phyloP scores from a whole-genome alignment of 306 rosid species.

The Pueraria montana region DNA sequence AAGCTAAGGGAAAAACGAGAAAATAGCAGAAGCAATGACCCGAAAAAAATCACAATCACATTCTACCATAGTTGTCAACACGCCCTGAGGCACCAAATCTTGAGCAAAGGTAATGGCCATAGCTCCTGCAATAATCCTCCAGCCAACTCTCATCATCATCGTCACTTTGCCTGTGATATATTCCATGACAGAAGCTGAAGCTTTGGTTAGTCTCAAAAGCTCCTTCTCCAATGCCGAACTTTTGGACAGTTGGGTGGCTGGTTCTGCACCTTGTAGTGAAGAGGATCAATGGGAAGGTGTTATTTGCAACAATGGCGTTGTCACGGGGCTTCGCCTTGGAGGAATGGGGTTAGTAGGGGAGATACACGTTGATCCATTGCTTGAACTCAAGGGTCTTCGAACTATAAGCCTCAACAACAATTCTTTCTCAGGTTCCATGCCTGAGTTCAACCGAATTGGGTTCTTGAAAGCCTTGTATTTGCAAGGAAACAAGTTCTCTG shows the following conservation, averaged over 20 bases:
- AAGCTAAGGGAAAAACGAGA: constrained; percentile 34
- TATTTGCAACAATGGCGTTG: constrained; percentile 56
- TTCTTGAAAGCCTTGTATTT: constrained; percentile 67
- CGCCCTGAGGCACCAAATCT: constrained; percentile 8
- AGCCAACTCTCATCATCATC: constrained; percentile 42
- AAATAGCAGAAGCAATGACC: constrained; percentile 36
- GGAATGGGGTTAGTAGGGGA: constrained; percentile 61
- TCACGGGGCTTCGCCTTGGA: constrained; percentile 66
- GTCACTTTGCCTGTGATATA: constrained; percentile 17
- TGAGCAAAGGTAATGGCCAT: constrained; percentile 64
- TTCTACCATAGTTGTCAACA: constrained; percentile 37
- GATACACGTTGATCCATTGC: constrained; percentile 58
- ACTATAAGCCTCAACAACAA: constrained; percentile 67
- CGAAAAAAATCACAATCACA: constrained; percentile 45
- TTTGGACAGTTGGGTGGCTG: constrained; percentile 58
- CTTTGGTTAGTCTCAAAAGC: constrained; percentile 63
- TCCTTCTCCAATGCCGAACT: constrained; percentile 57
- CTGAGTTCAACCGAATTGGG: constrained; percentile 62
- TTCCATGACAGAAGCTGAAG: constrained; percentile 67
- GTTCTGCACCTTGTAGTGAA: constrained; percentile 55
- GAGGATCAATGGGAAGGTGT: constrained; percentile 64
- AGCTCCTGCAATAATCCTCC: constrained; percentile 47
- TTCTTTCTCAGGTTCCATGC: constrained; percentile 73
- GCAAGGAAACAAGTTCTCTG: constrained; percentile 72
- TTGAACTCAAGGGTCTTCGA: constrained; percentile 58